Percentiles rank a stretch among this genome's conserved stretches.
Evolutionary conservation across 2,329 filamentous ascomycete genomes (phyloP).

Genomic region (Diplocarpon mali): DNA sequence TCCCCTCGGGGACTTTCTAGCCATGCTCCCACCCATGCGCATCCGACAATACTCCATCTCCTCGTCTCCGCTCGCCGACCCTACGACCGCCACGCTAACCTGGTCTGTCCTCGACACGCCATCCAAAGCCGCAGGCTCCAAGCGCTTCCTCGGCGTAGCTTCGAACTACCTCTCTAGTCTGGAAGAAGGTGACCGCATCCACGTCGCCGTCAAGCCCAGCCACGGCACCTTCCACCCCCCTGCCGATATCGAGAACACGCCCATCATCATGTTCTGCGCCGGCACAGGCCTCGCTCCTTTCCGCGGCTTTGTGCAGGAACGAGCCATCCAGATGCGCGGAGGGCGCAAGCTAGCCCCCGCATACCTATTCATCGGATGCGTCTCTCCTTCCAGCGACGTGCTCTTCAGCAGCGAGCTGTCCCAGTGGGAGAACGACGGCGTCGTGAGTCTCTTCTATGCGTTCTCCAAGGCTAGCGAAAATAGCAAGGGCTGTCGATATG

Average conservation of each 20-base stretch:
- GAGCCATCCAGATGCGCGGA: constrained; percentile 33
- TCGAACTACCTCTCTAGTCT: constrained; percentile 36
- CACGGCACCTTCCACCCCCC: constrained; percentile 28
- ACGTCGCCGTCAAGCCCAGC: constrained; percentile 30
- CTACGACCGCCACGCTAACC: constrained; percentile 53
- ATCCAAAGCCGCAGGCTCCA: constrained; percentile 19
- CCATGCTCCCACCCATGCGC: constrained; percentile 66
- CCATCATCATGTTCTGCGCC: constrained; percentile 27
- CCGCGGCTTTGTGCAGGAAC: constrained; percentile 37
- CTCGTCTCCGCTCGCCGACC: constrained; percentile 58
- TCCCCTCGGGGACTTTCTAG: constrained; percentile 55
- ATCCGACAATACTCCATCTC: constrained; percentile 74
- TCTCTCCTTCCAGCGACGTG: constrained; percentile 16
- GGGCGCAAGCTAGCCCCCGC: constrained; percentile 21
- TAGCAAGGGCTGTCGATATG: constrained; percentile 17
- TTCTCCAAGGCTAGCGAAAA: constrained; percentile 14
- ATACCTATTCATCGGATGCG: constrained; percentile 23
- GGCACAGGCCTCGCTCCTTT: constrained; percentile 36
- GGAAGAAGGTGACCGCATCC: constrained; percentile 29
- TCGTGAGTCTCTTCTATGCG: constrained; percentile 19
- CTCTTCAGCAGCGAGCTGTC: constrained; percentile 18
- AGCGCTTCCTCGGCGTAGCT: constrained; percentile 39
- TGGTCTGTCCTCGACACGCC: constrained; percentile 43
- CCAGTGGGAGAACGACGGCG: constrained; percentile 19
- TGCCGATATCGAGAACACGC: constrained; percentile 21